These are phyloP conservation scores for Combretum micranthum DNA, from an alignment of 345 rosid genomes.

Conservation along the genomic window DNA sequence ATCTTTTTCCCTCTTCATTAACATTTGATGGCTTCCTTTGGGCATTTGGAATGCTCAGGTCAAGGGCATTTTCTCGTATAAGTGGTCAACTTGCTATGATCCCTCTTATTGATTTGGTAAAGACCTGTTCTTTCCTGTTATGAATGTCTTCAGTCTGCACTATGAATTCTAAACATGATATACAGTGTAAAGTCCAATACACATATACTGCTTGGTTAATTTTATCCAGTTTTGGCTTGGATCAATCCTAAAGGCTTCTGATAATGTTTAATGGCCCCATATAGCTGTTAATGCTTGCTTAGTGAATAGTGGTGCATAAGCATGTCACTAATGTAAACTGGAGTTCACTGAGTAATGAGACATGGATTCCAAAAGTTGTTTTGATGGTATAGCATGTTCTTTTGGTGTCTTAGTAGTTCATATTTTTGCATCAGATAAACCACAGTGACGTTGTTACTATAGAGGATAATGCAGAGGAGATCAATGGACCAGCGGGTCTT, in stretches of 20 bases:
- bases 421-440: conserved; percentile 14
- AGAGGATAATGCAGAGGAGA: conserved; percentile 21
- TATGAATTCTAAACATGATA: neutral
- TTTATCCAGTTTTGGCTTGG: no score
- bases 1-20: conserved; percentile 17
- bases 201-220: no score
- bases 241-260: no score
- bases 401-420: neutral
- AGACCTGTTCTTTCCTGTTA: neutral
- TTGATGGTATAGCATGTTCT: neutral
- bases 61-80: conserved; percentile 19
- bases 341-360: no score
- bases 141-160: neutral
- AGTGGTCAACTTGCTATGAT: conserved; percentile 18
- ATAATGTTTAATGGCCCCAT: no score
- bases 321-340: no score
- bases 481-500: conserved; percentile 22
- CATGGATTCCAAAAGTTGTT: neutral
- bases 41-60: conserved; percentile 22
- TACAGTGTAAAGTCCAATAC: no score
- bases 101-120: conserved; percentile 18
- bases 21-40: conserved; percentile 16
- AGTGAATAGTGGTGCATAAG: no score
- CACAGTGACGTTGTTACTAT: conserved; percentile 11
- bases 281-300: no score